A percentile compares a stretch with the other conserved stretches of the same genome.
Evolutionary conservation across 805 yeast species (phyloP).

Genomic region (Spathaspora hagerdaliae): DNA sequence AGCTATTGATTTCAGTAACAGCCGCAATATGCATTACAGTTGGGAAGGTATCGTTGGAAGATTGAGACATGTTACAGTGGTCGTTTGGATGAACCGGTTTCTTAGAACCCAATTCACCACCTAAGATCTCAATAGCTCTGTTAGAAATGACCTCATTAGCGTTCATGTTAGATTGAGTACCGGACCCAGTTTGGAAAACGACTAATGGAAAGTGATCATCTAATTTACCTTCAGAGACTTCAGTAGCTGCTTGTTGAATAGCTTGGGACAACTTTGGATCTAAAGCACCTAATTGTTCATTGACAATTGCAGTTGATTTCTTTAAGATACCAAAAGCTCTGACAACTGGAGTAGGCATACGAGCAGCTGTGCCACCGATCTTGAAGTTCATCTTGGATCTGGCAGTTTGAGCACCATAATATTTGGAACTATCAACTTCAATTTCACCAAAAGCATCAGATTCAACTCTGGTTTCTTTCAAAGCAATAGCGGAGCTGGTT

Average conservation of each 20-base stretch:
- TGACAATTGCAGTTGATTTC: constrained; percentile 92
- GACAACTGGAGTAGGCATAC: constrained; percentile 87
- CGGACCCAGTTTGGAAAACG: constrained; percentile 98
- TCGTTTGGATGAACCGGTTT: constrained; percentile 97
- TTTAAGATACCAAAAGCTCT: constrained; percentile 91
- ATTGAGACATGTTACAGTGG: constrained; percentile 97
- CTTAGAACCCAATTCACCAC: constrained; percentile 90
- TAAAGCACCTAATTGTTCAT: constrained; percentile 70
- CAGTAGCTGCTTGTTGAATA: constrained; percentile 91
- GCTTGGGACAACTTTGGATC: constrained; percentile 82
- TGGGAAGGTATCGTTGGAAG: constrained; percentile 99
- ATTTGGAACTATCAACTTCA: constrained; percentile 78
- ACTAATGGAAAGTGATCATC: constrained; percentile 95
- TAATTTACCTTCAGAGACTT: constrained; percentile 88
- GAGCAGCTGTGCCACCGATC: constrained; percentile 89
- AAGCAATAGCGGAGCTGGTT: constrained; percentile 21
- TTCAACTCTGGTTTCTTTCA: constrained; percentile 58
- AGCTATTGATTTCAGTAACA: constrained; percentile 75
- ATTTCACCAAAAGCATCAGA: constrained; percentile 97
- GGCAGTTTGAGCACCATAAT: constrained; percentile 99
- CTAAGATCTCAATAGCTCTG: constrained; percentile 94
- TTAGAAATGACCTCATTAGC: constrained; percentile 98
- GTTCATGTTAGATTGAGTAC: constrained; percentile 98
- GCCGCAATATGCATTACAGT: constrained; percentile 99
- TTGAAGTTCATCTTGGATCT: constrained; percentile 91